Evolutionary conservation across 177 flowering plant genomes (phyloP), one percentile per base, ranked within the genome.

Genomic region (Vitis hybrid): DNA sequence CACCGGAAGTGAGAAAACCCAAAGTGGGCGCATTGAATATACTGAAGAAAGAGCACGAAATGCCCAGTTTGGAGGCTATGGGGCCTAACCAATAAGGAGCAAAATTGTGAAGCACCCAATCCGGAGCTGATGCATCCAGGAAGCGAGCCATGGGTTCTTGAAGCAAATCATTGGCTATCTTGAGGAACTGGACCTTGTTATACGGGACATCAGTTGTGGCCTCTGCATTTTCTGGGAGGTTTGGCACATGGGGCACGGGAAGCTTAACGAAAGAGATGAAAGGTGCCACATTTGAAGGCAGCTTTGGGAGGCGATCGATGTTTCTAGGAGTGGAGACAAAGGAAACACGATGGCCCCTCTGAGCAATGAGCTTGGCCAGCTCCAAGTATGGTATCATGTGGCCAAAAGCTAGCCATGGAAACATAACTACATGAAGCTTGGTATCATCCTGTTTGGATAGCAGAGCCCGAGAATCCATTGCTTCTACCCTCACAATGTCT

Each of bases 151-250:
- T 5, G 11, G 70, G 63, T 14, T 56, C 54, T 19, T 21, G 23
- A 5, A 68, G 70, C 13, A 32, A 54, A 60, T 68, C 70, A 26
- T 6, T 17, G 19, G 70, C 70, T 2, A 26, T 60, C 52, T 68
- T 68, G 8, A 68, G 70, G 60, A 14, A 49, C 52, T 17, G 69
- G 48, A 56, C 19, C 12, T 40, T 56, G 15, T 40, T 6, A 7
- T 26, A 62, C 2, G 56, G 57, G 9, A 60, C 21, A 50, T 74
- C 77, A 9, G 59, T 69, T 30, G 78, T 70, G 49, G 78, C 73
- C 62, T 75, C 78, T 52, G 70, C 78, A 48, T 65, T 59, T 17
- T 30, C 45, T 2, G 73, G 66, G 10, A 74, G 73, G 23, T 52
- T 56, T 4, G 11, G 11, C 23, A 56, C 56, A 8, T 9, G 30